Conservation (phyloP, 495 filamentous ascomycete species). For the Bacidia gigantensis region DNA sequence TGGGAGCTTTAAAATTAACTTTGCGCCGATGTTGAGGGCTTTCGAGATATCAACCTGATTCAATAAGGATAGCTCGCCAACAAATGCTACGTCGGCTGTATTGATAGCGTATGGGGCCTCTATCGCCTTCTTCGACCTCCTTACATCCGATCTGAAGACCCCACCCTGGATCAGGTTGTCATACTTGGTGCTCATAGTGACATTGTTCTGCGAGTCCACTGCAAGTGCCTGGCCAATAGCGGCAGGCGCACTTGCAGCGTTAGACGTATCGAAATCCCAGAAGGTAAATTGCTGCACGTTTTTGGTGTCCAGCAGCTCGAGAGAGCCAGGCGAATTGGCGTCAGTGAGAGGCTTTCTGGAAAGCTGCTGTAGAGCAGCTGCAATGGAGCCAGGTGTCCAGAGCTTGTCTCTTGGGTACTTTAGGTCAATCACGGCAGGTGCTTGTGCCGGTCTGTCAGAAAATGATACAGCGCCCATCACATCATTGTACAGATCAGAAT, state of each 20-base stretch:
- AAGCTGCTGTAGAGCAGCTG: conserved; percentile 50
- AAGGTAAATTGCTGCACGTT: conserved; percentile 72
- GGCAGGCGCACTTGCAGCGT: conserved; percentile 45
- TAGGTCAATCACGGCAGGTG: conserved; percentile 57
- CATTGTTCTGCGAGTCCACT: conserved; percentile 57
- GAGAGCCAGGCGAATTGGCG: conserved; percentile 21
- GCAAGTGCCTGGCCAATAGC: conserved; percentile 61
- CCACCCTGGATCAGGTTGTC: conserved; percentile 87
- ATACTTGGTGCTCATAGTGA: conserved; percentile 58
- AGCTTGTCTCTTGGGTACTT: conserved; percentile 74
- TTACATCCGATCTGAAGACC: conserved; percentile 68
- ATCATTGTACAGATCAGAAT: conserved; percentile 78
- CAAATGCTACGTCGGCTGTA: conserved; percentile 61
- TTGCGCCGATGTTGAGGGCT: conserved; percentile 55
- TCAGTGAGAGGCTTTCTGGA: conserved; percentile 42
- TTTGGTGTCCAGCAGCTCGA: conserved; percentile 34
- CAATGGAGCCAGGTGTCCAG: conserved; percentile 69
- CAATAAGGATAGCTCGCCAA: conserved; percentile 67
- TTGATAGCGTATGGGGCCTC: conserved; percentile 73
- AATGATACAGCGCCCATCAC: conserved; percentile 76
- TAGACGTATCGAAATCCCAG: conserved; percentile 79
- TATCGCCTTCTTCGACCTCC: conserved; percentile 64
- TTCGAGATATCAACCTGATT: conserved; percentile 58
- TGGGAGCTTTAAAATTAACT: conserved; percentile 60
- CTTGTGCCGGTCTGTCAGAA: conserved; percentile 44